phyloP scores from a whole-genome alignment of 2,329 filamentous ascomycete species.

The Sporothrix luriei region DNA sequence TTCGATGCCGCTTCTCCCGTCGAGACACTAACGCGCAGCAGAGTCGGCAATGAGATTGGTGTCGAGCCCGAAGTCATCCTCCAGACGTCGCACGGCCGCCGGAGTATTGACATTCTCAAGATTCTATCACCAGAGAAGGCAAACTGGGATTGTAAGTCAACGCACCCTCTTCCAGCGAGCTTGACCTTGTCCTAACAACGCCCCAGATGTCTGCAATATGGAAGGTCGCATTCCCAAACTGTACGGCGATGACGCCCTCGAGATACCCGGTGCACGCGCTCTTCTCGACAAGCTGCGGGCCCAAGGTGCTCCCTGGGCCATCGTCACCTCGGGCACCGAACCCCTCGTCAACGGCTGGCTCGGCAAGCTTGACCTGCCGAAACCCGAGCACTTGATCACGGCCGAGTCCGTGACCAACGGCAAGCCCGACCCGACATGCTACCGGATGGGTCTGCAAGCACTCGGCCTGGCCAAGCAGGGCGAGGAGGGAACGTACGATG shows the following conservation, averaged over 20 bases:
- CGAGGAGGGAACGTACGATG: constrained; percentile 38
- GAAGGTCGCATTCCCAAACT: constrained; percentile 77
- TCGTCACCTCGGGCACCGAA: constrained; percentile 74
- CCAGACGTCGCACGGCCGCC: constrained; percentile 84
- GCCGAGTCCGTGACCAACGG: constrained; percentile 75
- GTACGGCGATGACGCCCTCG: constrained; percentile 75
- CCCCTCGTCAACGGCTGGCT: constrained; percentile 74
- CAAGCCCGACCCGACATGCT: constrained; percentile 78
- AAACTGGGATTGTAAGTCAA: constrained; percentile 82
- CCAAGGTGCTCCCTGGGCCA: constrained; percentile 73
- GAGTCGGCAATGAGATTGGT: constrained; percentile 80
- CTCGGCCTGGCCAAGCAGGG: constrained; percentile 52
- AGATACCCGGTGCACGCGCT: constrained; percentile 79
- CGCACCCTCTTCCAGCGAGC: neutral
- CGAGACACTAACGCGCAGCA: constrained; percentile 41
- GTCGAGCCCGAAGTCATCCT: constrained; percentile 84
- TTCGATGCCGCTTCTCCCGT: neutral
- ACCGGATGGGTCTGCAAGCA: constrained; percentile 65
- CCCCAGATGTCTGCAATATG: constrained; percentile 72
- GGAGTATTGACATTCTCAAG: constrained; percentile 83
- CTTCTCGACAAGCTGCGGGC: constrained; percentile 67
- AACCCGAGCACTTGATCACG: constrained; percentile 67
- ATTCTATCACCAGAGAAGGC: constrained; percentile 81
- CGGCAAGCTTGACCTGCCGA: constrained; percentile 64
- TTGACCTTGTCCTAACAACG: neutral